Percentiles rank a stretch among this genome's conserved stretches.
phyloP scores from a whole-genome alignment of 2,329 filamentous ascomycete genomes.

The Albifimbria verrucaria region DNA sequence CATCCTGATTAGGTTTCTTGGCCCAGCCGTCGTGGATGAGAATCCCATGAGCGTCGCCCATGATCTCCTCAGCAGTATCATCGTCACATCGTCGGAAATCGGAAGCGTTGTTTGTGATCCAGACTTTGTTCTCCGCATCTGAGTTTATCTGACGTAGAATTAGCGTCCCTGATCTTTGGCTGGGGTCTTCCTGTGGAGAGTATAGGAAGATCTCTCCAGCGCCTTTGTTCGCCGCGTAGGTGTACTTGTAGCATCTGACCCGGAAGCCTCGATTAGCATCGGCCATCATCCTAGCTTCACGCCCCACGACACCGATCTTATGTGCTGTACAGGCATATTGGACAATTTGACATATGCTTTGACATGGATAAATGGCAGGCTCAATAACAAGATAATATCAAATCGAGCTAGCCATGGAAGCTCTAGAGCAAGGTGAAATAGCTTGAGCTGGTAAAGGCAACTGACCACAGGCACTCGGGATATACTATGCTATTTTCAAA shows the following conservation, averaged over 20 bases:
- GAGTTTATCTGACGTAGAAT: conserved; percentile 13
- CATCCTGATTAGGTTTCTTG: conserved; percentile 4
- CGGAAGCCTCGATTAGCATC: conserved; percentile 11
- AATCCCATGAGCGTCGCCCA: conserved; percentile 15
- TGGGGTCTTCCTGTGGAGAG: conserved; percentile 9
- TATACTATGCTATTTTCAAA: no score
- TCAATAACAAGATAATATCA: no score
- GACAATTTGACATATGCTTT: no score
- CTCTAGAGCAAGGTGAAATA: no score
- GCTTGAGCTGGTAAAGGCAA: no score
- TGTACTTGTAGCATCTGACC: conserved; percentile 13
- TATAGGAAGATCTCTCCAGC: conserved; percentile 9
- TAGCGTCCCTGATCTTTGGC: conserved; percentile 2
- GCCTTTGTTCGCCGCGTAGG: conserved; percentile 6
- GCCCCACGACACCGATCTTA: no score
- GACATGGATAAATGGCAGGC: no score
- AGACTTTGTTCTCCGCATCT: conserved; percentile 12
- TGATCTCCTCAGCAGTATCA: not conserved
- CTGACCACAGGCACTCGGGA: no score
- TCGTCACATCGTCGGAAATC: conserved; percentile 6
- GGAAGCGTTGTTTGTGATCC: conserved; percentile 8
- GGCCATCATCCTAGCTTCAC: conserved; percentile 7
- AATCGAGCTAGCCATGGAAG: no score
- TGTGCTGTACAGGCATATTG: no score
- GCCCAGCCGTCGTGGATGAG: conserved; percentile 12